Conservation (phyloP, 1,284 basidiomycete genomes). For the Ceratobasidium sp. region DNA sequence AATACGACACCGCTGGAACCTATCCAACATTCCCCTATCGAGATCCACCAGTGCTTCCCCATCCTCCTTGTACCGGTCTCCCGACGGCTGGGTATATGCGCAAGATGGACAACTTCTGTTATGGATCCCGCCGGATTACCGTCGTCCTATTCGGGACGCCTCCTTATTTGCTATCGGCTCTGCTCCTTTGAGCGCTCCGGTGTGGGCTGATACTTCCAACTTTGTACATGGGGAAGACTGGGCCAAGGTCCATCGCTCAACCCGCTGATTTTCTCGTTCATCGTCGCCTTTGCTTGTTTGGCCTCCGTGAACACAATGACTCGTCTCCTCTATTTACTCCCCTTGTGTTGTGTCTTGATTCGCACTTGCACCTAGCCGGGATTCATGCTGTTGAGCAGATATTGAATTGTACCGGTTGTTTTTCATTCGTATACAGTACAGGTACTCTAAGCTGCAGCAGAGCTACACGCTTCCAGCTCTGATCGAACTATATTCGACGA, state of each 20-base stretch:
- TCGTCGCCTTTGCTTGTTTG: too few species aligned
- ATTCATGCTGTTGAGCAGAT: too few species aligned
- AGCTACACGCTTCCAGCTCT: too few species aligned
- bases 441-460: too few species aligned
- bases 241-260: not conserved
- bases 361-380: too few species aligned
- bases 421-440: too few species aligned
- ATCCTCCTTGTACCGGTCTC: not conserved
- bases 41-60: not conserved
- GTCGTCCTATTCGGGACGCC: not conserved
- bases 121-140: constrained; percentile 24
- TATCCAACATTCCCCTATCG: not conserved
- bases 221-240: constrained; percentile 21
- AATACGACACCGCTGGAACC: not conserved
- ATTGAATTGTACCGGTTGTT: too few species aligned
- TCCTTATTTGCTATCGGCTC: not conserved
- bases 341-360: too few species aligned
- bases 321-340: too few species aligned
- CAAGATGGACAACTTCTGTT: not conserved
- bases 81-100: not conserved
- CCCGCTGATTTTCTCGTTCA: too few species aligned
- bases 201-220: constrained; percentile 1
- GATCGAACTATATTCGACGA: too few species aligned
- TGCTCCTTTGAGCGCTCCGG: not conserved
- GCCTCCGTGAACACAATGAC: too few species aligned